These are phyloP conservation scores for Capsicum rhomboideum DNA, from an alignment of 257 asterid species.

Conservation along the genomic window DNA sequence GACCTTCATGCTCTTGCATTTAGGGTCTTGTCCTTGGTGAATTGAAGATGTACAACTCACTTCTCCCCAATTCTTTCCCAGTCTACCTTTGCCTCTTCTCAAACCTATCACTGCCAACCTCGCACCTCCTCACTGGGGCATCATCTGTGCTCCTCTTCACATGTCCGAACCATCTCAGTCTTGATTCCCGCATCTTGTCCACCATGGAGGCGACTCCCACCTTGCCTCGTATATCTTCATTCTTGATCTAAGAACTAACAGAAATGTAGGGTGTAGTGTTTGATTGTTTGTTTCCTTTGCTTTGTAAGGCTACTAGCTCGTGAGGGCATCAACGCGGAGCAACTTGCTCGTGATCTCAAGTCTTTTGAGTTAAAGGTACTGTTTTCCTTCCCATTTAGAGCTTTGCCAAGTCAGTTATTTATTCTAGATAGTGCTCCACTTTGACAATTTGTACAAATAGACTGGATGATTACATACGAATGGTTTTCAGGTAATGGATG, in stretches of 20 bases:
- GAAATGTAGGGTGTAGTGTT: not conserved
- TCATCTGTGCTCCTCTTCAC: too few relatives aligned
- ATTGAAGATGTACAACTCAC: too few relatives aligned
- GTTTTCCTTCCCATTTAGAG: not conserved
- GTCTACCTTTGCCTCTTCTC: too few relatives aligned
- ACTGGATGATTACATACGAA: not conserved
- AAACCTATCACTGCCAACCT: too few relatives aligned
- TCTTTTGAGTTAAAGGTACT: slow-evolving; percentile 87
- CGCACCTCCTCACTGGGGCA: too few relatives aligned
- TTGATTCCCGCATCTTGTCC: too few relatives aligned
- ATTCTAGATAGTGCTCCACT: not conserved
- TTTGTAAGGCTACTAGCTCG: slow-evolving; percentile 72
- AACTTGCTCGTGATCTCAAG: slow-evolving; percentile 97
- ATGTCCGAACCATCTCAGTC: too few relatives aligned
- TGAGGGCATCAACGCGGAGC: slow-evolving; percentile 95
- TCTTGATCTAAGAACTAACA: not conserved
- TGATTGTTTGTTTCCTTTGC: not conserved
- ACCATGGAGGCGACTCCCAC: too few relatives aligned
- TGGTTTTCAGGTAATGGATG: not conserved
- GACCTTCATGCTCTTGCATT: too few relatives aligned
- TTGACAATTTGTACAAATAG: not conserved
- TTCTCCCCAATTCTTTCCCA: too few relatives aligned
- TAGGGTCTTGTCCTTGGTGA: too few relatives aligned
- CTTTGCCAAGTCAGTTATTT: not conserved
- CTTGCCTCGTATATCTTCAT: too few relatives aligned